These are phyloP conservation scores for Trichophyton simii DNA, from an alignment of 2,329 filamentous ascomycete genomes.

Conservation along the genomic window DNA sequence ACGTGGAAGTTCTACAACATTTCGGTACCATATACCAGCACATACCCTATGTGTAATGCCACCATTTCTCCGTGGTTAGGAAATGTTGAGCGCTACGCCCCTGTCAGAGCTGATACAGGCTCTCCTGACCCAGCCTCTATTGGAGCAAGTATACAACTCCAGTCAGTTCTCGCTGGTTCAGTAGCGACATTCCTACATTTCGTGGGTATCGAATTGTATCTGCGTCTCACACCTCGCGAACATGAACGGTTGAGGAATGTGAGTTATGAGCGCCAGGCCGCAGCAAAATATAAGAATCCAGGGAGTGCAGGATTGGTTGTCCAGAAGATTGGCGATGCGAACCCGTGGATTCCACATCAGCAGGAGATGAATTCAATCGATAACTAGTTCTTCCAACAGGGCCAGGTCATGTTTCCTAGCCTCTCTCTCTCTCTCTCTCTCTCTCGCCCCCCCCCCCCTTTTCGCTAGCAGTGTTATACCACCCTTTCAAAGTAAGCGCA, in stretches of 20 bases:
- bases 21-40: not conserved
- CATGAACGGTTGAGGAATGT: conserved; percentile 42
- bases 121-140: not conserved
- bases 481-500: too few relatives aligned
- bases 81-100: not conserved
- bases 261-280: conserved; percentile 45
- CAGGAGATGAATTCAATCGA: not conserved
- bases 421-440: too few relatives aligned
- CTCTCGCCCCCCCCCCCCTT: too few relatives aligned
- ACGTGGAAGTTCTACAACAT: not conserved
- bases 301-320: conserved; percentile 36
- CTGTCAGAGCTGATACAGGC: not conserved
- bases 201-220: conserved; percentile 38
- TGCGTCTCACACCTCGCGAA: conserved; percentile 43
- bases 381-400: not conserved
- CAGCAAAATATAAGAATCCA: conserved; percentile 40
- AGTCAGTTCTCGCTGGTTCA: not conserved
- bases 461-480: too few relatives aligned
- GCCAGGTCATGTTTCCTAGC: not conserved
- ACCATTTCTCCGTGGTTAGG: not conserved
- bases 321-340: not conserved
- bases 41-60: not conserved
- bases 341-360: not conserved
- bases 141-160: not conserved
- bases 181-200: conserved; percentile 41